Base-by-base conservation (phyloP, 805 yeast species). In the Grigorovia transvaalensis region DNA sequence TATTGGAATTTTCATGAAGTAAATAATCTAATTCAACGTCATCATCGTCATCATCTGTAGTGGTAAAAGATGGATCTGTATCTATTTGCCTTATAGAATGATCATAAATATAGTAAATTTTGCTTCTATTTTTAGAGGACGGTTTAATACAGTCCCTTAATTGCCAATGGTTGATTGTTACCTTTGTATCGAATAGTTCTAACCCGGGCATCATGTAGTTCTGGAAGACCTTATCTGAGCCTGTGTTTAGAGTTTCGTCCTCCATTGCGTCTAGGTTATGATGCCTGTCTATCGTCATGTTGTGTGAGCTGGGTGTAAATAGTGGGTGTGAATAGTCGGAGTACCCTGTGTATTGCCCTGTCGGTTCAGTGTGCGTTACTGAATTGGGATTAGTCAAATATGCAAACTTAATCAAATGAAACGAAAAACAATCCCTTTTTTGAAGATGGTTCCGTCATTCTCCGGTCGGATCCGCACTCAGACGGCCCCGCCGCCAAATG, bases 101-200 rank as follows among this genome's bases (percentile, higher is more conserved):
- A 44, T 80, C 79, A 53, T 71, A 71, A 1, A 89, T 82, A 63
- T 82, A 86, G 52, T 77, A 74, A 9, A 85, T 70, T 45, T 73
- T 72, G 54, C 76, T 62, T 55, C 74, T 66, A 51, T 64, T 52
- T 47, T 59, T 55, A 51, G 82, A 64, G 17, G 73, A 69, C 15
- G 77, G 75, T 56, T 81, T 78, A 6, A 88, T 71, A 60, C 88
- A 73, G 61, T 88, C 91, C 41, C 95, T 73, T 35, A 88, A 72
- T 65, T 88, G 96, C 95, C 95, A 88, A 70, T 88, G 84, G 27
- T 66, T 64, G 23, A 66, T 67, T 1, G 69, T 57, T 15, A 68
- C 64, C 51, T 66, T 59, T 7, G 65, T 62, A 51, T 59, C 66
- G 47, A 59, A 68, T 20, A 67, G 50, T 50, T 62, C 65, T 47